A percentile compares a stretch with the other conserved stretches of the same genome.
These are phyloP conservation scores for Coniochaeta sp. DNA, from an alignment of 2,329 filamentous ascomycete genomes.

Conservation along the genomic window DNA sequence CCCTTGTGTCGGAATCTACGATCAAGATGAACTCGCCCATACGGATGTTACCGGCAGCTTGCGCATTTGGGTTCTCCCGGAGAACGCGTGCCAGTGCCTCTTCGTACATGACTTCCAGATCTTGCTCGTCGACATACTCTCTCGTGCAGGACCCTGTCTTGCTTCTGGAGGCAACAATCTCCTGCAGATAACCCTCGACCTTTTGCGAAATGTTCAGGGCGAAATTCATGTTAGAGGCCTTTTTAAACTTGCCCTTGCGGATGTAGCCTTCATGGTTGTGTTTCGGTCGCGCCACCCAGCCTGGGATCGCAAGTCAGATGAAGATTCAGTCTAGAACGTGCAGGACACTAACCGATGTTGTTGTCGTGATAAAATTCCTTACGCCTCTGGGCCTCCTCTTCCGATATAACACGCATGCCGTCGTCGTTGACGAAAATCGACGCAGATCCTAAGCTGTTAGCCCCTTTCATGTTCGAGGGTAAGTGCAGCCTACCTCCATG, in stretches of 20 bases:
- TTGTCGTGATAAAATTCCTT: slow-evolving; percentile 42
- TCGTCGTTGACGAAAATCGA: slow-evolving; percentile 57
- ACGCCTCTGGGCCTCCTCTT: slow-evolving; percentile 31
- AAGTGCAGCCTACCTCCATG: slow-evolving; percentile 33
- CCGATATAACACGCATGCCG: slow-evolving; percentile 48
- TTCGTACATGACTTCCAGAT: slow-evolving; percentile 44
- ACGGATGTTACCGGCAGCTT: slow-evolving; percentile 54
- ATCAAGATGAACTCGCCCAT: slow-evolving; percentile 59
- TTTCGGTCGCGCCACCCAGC: slow-evolving; percentile 37
- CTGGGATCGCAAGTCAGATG: too few relatives aligned
- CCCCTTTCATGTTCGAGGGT: slow-evolving; percentile 45
- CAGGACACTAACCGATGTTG: too few relatives aligned
- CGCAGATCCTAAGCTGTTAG: too few relatives aligned
- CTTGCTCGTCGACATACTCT: slow-evolving; percentile 41
- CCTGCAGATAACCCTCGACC: slow-evolving; percentile 52
- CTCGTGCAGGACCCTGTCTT: slow-evolving; percentile 29
- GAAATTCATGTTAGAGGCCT: slow-evolving; percentile 72
- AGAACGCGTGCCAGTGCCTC: too few relatives aligned
- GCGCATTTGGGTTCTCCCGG: slow-evolving; percentile 45
- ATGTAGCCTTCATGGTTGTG: slow-evolving; percentile 33
- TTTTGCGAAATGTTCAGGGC: slow-evolving; percentile 54
- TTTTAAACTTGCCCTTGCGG: too few relatives aligned
- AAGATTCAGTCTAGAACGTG: too few relatives aligned
- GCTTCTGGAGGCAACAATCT: slow-evolving; percentile 20
- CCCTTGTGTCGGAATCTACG: slow-evolving; percentile 62